Evolutionary conservation across 768 basidiomycete genomes (phyloP).

Genomic region (Mycena maculata): DNA sequence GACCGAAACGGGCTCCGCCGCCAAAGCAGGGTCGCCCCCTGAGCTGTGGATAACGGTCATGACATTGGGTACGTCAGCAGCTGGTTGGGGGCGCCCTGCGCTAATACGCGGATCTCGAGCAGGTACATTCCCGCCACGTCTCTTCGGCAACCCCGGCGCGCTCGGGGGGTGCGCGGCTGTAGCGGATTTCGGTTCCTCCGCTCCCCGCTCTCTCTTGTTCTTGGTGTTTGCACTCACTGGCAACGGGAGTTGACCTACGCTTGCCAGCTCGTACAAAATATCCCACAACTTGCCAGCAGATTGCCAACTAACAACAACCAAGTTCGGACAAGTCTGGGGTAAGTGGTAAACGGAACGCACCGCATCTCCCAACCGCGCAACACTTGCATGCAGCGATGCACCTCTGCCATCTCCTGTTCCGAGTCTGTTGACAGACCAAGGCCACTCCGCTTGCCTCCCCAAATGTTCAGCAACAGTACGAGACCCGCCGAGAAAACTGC

Average conservation of each 20-base stretch:
- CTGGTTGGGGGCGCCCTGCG: conserved; percentile 2
- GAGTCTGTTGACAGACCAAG: conserved; percentile 55
- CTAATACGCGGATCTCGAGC: background rate
- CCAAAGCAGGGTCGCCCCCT: background rate
- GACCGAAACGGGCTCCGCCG: background rate
- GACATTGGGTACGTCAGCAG: background rate
- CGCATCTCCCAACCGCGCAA: conserved; percentile 56
- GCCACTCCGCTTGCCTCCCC: conserved; percentile 64
- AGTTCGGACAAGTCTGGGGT: too few relatives aligned
- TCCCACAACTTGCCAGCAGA: conserved; percentile 55
- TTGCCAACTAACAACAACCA: conserved; percentile 48
- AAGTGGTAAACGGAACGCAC: conserved; percentile 38
- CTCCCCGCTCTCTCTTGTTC: conserved; percentile 63
- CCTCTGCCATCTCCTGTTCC: conserved; percentile 66
- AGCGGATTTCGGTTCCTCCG: conserved; percentile 50
- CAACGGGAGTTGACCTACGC: conserved; percentile 35
- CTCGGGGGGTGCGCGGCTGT: conserved; percentile 37
- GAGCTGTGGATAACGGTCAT: background rate
- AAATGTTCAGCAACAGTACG: conserved; percentile 74
- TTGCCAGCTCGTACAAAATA: conserved; percentile 37
- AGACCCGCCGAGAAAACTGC: conserved; percentile 56
- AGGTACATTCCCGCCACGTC: background rate
- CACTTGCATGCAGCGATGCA: conserved; percentile 67
- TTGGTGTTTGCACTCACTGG: conserved; percentile 36
- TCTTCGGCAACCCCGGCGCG: background rate